Evolutionary conservation across 371 early-diverging fungal genomes (phyloP).

Genomic region (Zychaea mexicana): DNA sequence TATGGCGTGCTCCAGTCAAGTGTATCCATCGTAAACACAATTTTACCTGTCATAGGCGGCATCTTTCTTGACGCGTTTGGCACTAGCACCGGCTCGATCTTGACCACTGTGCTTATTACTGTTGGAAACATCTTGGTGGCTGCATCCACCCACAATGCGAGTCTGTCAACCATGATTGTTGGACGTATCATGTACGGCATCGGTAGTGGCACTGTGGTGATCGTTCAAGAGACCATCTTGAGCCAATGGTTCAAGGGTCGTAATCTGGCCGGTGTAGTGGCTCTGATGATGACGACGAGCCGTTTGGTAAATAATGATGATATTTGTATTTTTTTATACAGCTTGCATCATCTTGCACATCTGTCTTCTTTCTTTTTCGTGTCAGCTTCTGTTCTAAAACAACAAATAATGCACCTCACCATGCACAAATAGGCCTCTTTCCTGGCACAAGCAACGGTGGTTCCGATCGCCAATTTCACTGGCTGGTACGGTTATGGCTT

Average conservation of each 20-base stretch:
- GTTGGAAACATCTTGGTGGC: slow-evolving; percentile 63
- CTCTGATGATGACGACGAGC: slow-evolving; percentile 65
- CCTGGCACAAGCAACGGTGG: slow-evolving; percentile 60
- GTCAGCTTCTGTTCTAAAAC: no score
- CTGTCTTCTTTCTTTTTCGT: not conserved
- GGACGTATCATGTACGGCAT: slow-evolving; percentile 72
- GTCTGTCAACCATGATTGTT: slow-evolving; percentile 57
- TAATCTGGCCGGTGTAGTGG: slow-evolving; percentile 61
- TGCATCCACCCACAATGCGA: slow-evolving; percentile 52
- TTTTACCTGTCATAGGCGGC: slow-evolving; percentile 69
- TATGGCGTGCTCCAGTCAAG: slow-evolving; percentile 73
- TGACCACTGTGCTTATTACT: slow-evolving; percentile 60
- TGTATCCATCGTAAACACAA: slow-evolving; percentile 70
- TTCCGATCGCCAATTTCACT: slow-evolving; percentile 58
- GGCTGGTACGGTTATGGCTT: slow-evolving; percentile 70
- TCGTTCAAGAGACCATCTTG: slow-evolving; percentile 73
- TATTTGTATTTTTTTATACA: not conserved
- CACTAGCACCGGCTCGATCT: slow-evolving; percentile 58
- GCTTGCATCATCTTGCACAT: not conserved
- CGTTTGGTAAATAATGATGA: slow-evolving; percentile 43
- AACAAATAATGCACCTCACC: not conserved
- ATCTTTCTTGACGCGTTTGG: slow-evolving; percentile 71
- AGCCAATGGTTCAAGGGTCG: slow-evolving; percentile 74
- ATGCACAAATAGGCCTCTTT: slow-evolving; percentile 43
- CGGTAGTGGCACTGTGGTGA: slow-evolving; percentile 68